A percentile compares a stretch with the other conserved stretches of the same genome.
phyloP scores from a whole-genome alignment of 2,329 filamentous ascomycete species.

The Rhinocladiella mackenziei region DNA sequence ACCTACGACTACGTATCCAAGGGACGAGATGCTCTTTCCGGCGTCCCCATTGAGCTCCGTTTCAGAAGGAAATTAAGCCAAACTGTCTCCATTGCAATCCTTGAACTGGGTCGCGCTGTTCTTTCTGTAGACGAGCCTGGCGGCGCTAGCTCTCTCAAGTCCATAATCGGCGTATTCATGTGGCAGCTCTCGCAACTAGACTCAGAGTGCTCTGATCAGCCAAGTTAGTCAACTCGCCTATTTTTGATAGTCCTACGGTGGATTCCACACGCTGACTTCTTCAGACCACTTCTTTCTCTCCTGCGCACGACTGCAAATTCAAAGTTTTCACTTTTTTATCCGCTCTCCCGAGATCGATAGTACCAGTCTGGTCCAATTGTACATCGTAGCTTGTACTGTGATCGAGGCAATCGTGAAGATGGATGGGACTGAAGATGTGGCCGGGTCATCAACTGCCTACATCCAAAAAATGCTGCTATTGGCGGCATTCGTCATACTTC shows the following conservation, averaged over 20 bases:
- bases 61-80: constrained; percentile 3
- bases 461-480: constrained; percentile 2
- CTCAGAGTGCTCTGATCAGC: not conserved
- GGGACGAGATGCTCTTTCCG: not conserved
- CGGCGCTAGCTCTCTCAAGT: constrained; percentile 1
- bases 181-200: constrained; percentile 2
- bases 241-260: not conserved
- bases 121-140: not conserved
- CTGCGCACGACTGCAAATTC: constrained; percentile 4
- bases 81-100: not conserved
- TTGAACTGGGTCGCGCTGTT: constrained; percentile 4
- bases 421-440: constrained; percentile 4
- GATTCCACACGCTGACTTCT: not conserved
- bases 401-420: constrained; percentile 5
- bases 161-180: not conserved
- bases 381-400: constrained; percentile 2
- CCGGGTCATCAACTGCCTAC: not conserved
- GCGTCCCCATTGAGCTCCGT: not conserved
- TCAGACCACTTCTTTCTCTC: constrained; percentile 4
- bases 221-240: constrained; percentile 1
- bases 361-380: constrained; percentile 3
- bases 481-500: constrained; percentile 8
- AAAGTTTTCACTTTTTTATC: constrained; percentile 7
- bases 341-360: constrained; percentile 2
- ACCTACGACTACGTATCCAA: not conserved